Conservation (phyloP, 176 grass and related monocot species). For the Areca catechu region DNA sequence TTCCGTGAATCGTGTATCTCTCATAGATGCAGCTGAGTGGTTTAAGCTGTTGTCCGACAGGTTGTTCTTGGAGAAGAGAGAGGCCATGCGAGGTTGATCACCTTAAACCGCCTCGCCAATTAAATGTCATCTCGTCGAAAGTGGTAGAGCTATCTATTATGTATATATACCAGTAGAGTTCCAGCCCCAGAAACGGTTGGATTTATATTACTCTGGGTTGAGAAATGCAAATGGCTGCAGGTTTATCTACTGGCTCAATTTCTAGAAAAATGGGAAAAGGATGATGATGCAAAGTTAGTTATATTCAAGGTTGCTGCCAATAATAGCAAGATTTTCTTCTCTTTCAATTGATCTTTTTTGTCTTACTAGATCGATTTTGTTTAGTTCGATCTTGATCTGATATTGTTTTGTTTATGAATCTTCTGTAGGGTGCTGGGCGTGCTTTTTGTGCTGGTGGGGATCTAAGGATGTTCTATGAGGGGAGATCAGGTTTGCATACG, state of each 20-base stretch:
- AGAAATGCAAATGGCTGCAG: constrained; percentile 26
- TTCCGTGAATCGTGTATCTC: no score
- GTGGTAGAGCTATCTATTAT: constrained; percentile 37
- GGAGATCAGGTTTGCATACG: constrained; percentile 43
- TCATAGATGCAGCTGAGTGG: no score
- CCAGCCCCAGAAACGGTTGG: no score
- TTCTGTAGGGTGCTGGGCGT: constrained; percentile 57
- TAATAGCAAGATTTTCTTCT: constrained; percentile 1
- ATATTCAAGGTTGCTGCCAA: constrained; percentile 54
- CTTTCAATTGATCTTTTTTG: no score
- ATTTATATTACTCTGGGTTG: not conserved
- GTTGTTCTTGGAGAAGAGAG: constrained; percentile 71
- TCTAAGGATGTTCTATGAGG: constrained; percentile 97
- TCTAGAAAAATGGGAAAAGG: constrained; percentile 91
- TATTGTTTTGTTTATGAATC: not conserved
- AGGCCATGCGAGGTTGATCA: constrained; percentile 44
- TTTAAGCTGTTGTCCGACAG: constrained; percentile 11
- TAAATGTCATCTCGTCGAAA: constrained; percentile 70
- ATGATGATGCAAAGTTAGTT: constrained; percentile 66
- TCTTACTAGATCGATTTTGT: no score
- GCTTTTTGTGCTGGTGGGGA: constrained; percentile 94
- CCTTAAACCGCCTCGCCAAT: constrained; percentile 82
- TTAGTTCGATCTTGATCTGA: no score
- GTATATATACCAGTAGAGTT: no score
- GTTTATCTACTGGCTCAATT: constrained; percentile 68